These are phyloP conservation scores for Claviceps africana DNA, from an alignment of 2,329 filamentous ascomycete species.

Conservation along the genomic window DNA sequence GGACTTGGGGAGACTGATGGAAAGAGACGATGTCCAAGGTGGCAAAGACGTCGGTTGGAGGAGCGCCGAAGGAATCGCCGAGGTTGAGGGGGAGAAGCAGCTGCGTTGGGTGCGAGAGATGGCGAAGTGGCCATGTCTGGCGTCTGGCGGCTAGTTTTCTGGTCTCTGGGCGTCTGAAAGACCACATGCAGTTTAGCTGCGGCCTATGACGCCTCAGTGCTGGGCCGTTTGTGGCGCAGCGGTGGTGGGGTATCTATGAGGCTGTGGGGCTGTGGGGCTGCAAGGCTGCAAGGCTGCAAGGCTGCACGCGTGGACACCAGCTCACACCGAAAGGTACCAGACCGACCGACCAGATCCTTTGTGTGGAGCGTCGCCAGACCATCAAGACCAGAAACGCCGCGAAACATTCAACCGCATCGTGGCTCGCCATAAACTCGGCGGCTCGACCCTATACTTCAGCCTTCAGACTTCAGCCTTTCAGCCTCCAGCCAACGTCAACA, in stretches of 20 bases:
- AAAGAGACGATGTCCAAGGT: neutral
- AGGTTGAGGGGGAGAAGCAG: neutral
- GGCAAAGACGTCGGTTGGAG: neutral
- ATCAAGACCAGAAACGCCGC: neutral
- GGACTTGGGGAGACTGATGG: slow-evolving; percentile 3
- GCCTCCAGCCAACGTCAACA: neutral
- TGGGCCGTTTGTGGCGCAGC: neutral
- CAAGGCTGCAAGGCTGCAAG: too few relatives aligned
- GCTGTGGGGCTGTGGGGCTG: neutral
- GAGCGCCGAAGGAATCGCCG: neutral
- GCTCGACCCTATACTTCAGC: too few relatives aligned
- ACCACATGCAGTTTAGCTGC: too few relatives aligned
- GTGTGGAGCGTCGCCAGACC: too few relatives aligned
- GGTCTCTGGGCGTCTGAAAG: neutral
- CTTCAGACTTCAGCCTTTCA: too few relatives aligned
- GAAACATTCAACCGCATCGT: too few relatives aligned
- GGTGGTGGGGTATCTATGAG: too few relatives aligned
- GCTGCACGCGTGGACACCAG: too few relatives aligned
- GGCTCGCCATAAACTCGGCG: neutral
- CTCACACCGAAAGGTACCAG: too few relatives aligned
- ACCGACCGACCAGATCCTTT: too few relatives aligned
- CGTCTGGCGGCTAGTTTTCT: neutral
- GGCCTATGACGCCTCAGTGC: neutral
- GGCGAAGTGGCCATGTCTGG: neutral
- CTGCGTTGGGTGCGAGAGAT: neutral